A percentile compares a stretch with the other conserved stretches of the same genome.
Conservation (phyloP, 345 rosid species). For the Populus deltoides region DNA sequence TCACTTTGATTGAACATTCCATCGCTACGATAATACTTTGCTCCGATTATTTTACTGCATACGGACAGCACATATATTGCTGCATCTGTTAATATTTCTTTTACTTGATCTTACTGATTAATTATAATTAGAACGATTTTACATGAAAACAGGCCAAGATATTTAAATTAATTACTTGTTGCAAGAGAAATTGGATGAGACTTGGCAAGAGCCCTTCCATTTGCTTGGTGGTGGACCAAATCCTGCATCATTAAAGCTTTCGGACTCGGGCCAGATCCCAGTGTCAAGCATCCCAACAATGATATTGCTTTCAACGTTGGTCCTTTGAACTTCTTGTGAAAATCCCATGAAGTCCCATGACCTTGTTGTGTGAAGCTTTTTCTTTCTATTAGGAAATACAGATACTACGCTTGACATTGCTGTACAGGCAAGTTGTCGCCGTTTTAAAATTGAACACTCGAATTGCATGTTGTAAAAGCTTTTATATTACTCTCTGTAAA, state of each 20-base stretch:
- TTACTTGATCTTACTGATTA: not conserved
- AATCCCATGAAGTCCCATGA: constrained; percentile 19
- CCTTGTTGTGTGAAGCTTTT: not conserved
- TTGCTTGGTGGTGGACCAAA: constrained; percentile 6
- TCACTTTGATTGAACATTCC: not conserved
- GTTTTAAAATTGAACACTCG: not conserved
- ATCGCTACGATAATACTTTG: constrained; percentile 23
- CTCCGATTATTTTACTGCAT: constrained; percentile 40
- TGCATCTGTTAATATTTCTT: too few relatives aligned
- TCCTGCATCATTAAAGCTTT: constrained; percentile 3
- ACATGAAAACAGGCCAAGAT: not conserved
- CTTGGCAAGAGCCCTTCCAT: constrained; percentile 30
- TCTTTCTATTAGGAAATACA: constrained; percentile 2
- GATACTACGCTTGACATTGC: constrained; percentile 9
- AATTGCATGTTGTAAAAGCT: too few relatives aligned
- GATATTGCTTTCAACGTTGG: not conserved
- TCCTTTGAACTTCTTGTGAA: not conserved
- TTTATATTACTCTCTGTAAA: fast-evolving
- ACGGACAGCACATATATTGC: not conserved
- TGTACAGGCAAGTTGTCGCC: constrained; percentile 23
- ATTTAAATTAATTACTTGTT: constrained; percentile 12
- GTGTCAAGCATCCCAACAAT: constrained; percentile 10
- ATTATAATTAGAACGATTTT: not conserved
- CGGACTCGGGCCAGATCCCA: constrained; percentile 13
- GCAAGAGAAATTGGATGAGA: constrained; percentile 24